Conservation (phyloP, 2,329 filamentous ascomycete genomes). For the Lachnellula occidentalis region DNA sequence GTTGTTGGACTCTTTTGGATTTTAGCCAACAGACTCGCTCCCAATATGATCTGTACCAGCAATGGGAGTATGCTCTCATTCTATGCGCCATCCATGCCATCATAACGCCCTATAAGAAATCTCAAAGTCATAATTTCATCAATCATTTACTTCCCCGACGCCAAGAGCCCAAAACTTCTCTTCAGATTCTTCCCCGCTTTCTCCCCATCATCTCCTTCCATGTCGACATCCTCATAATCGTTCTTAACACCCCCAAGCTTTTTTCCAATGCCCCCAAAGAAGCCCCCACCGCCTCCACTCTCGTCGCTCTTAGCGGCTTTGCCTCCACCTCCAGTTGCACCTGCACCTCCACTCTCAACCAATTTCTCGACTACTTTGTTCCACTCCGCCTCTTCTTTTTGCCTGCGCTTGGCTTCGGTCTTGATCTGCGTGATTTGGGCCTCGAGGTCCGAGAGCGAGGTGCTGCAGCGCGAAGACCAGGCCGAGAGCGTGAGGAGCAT, state of each 20-base stretch:
- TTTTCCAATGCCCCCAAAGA: constrained; percentile 38
- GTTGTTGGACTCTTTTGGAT: too few relatives aligned
- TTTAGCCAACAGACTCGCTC: constrained; percentile 15
- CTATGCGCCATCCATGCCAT: neutral
- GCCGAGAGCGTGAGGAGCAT: constrained; percentile 64
- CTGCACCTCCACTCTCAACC: constrained; percentile 38
- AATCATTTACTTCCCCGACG: constrained; percentile 3
- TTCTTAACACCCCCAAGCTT: constrained; percentile 21
- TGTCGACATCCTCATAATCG: constrained; percentile 28
- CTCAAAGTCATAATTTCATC: neutral
- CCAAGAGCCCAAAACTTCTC: constrained; percentile 30
- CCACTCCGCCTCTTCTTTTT: constrained; percentile 35
- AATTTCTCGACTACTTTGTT: constrained; percentile 24
- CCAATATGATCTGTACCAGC: neutral
- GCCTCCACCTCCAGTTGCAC: constrained; percentile 31
- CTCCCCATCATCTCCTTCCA: constrained; percentile 48
- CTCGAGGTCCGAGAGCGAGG: constrained; percentile 70
- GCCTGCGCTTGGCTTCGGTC: constrained; percentile 47
- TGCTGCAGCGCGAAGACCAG: constrained; percentile 76
- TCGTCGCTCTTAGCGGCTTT: constrained; percentile 35
- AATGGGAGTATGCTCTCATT: neutral
- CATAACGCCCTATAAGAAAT: neutral
- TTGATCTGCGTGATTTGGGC: constrained; percentile 65
- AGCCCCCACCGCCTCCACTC: constrained; percentile 45
- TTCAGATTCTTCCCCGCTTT: constrained; percentile 48